These are phyloP conservation scores for Rhododendron kiyosumense DNA, from an alignment of 148 eudicot genomes.

Conservation along the genomic window DNA sequence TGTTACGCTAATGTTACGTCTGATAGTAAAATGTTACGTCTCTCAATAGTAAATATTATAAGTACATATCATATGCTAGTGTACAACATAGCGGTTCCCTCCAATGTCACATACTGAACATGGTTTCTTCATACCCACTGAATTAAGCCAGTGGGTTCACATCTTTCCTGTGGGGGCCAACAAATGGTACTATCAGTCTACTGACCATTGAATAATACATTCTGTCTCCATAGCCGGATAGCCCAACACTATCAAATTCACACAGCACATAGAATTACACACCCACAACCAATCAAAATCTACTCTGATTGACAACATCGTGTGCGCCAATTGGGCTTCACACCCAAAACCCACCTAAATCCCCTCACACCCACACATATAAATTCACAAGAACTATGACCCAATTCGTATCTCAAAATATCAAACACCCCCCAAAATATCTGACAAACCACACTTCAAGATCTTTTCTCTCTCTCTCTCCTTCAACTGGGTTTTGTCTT, in stretches of 20 bases:
- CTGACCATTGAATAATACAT: not conserved
- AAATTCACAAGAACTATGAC: not conserved
- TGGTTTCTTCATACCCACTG: not conserved
- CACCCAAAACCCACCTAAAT: not conserved
- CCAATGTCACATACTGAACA: not conserved
- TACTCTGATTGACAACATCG: not conserved
- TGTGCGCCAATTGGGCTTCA: not conserved
- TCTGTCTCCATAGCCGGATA: not conserved
- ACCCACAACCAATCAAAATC: not conserved
- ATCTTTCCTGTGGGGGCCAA: not conserved
- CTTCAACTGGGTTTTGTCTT: not conserved
- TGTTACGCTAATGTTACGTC: too few species aligned
- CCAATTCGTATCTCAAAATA: not conserved
- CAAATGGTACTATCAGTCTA: not conserved
- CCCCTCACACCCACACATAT: not conserved
- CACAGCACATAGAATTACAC: not conserved
- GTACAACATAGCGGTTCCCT: too few species aligned
- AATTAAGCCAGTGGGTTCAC: not conserved
- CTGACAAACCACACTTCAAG: not conserved
- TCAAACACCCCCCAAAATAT: not conserved
- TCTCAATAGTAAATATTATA: too few species aligned
- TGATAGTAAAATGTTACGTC: too few species aligned
- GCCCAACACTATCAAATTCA: not conserved
- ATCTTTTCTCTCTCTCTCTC: not conserved
- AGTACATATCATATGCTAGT: too few species aligned